Conservation (phyloP, 306 rosid species). For the Castanopsis chinensis region DNA sequence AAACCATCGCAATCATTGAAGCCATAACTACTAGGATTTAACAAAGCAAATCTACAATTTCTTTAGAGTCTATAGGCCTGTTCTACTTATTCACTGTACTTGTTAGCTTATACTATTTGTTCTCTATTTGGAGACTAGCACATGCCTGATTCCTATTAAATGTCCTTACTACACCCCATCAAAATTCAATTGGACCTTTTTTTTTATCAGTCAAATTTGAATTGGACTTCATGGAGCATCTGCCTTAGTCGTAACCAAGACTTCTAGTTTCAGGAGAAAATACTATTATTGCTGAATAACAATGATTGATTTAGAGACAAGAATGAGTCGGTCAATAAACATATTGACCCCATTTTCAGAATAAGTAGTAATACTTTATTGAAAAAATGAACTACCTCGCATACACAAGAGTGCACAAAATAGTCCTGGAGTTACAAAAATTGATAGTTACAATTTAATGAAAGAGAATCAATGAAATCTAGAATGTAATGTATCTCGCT, state of each 20-base stretch:
- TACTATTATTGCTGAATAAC: background rate
- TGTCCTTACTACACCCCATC: background rate
- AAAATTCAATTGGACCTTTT: background rate
- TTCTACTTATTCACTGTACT: background rate
- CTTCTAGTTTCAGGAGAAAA: background rate
- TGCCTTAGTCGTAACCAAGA: background rate
- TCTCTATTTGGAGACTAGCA: background rate
- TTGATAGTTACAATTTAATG: too few relatives aligned
- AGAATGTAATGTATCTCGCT: too few relatives aligned
- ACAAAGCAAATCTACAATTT: background rate
- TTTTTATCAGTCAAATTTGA: too few relatives aligned
- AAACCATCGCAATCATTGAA: constrained; percentile 6
- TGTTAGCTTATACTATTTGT: background rate
- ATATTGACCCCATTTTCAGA: background rate
- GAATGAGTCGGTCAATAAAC: background rate
- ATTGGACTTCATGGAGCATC: background rate
- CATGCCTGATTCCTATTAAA: background rate
- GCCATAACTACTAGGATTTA: background rate
- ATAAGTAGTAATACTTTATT: too few relatives aligned
- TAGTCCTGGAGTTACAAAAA: too few relatives aligned
- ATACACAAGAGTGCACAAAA: too few relatives aligned
- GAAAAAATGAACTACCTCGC: too few relatives aligned
- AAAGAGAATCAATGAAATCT: too few relatives aligned
- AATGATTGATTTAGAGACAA: background rate
- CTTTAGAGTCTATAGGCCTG: background rate